These are phyloP conservation scores for Dichomitus squalens DNA, from an alignment of 1,284 basidiomycete species.

Conservation along the genomic window DNA sequence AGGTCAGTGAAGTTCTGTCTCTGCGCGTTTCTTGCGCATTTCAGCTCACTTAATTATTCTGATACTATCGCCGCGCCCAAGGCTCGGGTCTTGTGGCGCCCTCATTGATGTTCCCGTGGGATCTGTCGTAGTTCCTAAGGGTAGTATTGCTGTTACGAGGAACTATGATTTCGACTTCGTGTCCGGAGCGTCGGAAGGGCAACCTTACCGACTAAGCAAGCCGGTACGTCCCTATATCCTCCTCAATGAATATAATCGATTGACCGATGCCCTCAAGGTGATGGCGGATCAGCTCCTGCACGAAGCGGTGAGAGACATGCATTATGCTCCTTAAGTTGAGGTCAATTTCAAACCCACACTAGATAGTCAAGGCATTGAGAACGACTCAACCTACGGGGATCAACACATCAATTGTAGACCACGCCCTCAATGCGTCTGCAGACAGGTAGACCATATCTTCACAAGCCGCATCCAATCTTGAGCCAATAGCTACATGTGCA, in stretches of 20 bases:
- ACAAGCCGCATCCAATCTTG: not conserved
- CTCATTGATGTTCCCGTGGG: slow-evolving; percentile 72
- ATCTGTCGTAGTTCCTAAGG: slow-evolving; percentile 70
- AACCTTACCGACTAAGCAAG: slow-evolving; percentile 72
- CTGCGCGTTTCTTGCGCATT: not conserved
- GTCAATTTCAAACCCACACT: not conserved
- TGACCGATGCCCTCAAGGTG: slow-evolving; percentile 32
- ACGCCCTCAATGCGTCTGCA: slow-evolving; percentile 70
- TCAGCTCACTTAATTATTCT: slow-evolving; percentile 13
- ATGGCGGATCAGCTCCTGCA: slow-evolving; percentile 19
- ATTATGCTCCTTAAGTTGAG: not conserved
- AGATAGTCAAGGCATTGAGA: slow-evolving; percentile 54
- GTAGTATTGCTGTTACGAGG: slow-evolving; percentile 67
- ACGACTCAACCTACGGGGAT: slow-evolving; percentile 45
- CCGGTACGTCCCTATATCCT: slow-evolving; percentile 46
- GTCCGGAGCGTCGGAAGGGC: slow-evolving; percentile 44
- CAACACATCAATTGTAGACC: slow-evolving; percentile 42
- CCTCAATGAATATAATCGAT: not conserved
- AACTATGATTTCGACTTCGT: slow-evolving; percentile 81
- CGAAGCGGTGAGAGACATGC: too few species aligned
- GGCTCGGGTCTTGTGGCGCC: slow-evolving; percentile 81
- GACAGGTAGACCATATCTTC: slow-evolving; percentile 55
- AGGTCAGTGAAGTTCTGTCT: slow-evolving; percentile 46
- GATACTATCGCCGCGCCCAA: slow-evolving; percentile 31
- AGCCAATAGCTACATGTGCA: slow-evolving; percentile 29